Base-by-base conservation (phyloP, 148 eudicot species). In the Vaccinium macrocarpon region DNA sequence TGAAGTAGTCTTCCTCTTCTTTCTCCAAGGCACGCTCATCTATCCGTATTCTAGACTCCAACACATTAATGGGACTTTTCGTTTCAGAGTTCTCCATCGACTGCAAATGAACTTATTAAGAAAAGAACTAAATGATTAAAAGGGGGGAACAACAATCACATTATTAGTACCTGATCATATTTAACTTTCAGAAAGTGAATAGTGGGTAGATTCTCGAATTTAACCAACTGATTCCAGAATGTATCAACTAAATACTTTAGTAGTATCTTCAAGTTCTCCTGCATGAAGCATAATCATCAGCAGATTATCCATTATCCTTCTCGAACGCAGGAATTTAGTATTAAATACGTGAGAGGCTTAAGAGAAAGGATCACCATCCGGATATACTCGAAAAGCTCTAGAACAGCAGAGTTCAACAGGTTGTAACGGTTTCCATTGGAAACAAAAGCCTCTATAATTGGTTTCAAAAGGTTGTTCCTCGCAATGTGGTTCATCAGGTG, bases 1-100 rank as follows among this genome's bases (percentile, higher is more conserved):
- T 97, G 84, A 95, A 97, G 86, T 97, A 97, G 42, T 95, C 98
- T 87, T 97, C 98, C 90, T 95, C 99, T 88, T 97, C 99, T 87
- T 94, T 95, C 90, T 97, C 99, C 86, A 95, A 87, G 76, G 93
- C 95, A 62, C 99, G 98, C 62, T 93, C 98, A 86, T 97, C 98
- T 79, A 84, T 86, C 49, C 93, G 91, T 87, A 90, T 97, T 87
- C 98, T 92, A n/a, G 94, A 83, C 68, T 95, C 96, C 57, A 85
- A 80, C 32, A 84, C 86, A 86, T 76, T 73, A 25, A 82, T 84
- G 49, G 89, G 82, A 84, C 89, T 87, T 75, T 85, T 89, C 51
- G 84, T 84, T 82, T 88, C 99, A 49, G 88, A 76, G 81, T 82
- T 91, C 88, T 95, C 99, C 70, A 94, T 89, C 66, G 88, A 89